Evolutionary conservation across 345 rosid genomes (phyloP), one percentile per base, ranked within the genome.

Genomic region (Eucalyptus brandiana): DNA sequence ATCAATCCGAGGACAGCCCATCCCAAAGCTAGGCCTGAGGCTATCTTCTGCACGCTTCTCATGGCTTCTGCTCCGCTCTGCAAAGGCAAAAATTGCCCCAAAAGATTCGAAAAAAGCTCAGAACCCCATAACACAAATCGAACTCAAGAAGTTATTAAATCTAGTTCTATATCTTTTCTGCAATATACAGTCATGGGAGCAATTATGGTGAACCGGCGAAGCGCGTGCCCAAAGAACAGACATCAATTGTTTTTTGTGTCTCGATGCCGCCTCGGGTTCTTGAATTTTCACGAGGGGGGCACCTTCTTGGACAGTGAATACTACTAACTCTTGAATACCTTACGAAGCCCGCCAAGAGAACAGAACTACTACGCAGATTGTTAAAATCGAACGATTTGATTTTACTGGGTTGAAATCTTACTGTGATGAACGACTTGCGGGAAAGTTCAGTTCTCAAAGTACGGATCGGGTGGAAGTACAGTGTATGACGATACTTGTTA

Each of bases 1-100:
- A 94, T 90, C 90, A 94, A 60, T 53, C 93, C 93, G 3, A 93
- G 26, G 89, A 92, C 89, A 21, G 92, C 94, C 94, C 93, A 94
- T 90, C 95, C 97, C 91, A 93, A 72, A 26, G 94, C 95, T 92
- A 90, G 87, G 48, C 93, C 94, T 86, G 93, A 92, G 49, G 92
- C 93, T 12, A 76, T 21, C 89, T 89, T 93, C 90, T 89, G 88
- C 91, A 91, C n/a, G 37, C 87, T 85, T 47, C 90, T 91, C 48
- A 89, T 90, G 87, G 88, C 88, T 37, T 89, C 95, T 86, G 95
- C 95, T 90, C 96, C 95, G 32, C 94, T 95, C 98, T 96, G 98
- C 94, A 90, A 89, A 8, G 21, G 47, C 23, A 67, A 56, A 72
- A 11, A 37, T 76, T 12, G 30, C 9, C 42, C 47, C 47, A 40